phyloP scores from a whole-genome alignment of 352 stramenopile species.

The Pythium sukuiense region DNA sequence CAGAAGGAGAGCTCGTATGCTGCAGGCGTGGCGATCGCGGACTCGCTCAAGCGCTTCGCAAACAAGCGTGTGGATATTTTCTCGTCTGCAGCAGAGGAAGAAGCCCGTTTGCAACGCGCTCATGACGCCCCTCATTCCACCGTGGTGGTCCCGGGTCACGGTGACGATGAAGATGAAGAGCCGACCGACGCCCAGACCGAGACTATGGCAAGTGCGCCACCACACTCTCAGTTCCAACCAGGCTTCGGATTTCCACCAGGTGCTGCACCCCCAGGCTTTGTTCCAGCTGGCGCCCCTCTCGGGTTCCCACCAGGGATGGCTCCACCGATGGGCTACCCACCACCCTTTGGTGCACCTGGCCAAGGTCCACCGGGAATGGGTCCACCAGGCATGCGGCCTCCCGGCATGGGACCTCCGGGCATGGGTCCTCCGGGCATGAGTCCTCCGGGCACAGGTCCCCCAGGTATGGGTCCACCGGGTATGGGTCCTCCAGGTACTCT shows the following conservation, averaged over 20 bases:
- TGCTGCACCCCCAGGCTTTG: conserved; percentile 12
- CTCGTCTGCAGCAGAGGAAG: conserved; percentile 85
- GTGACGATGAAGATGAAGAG: conserved; percentile 36
- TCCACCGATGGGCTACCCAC: conserved; percentile 6
- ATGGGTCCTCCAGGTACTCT: conserved; percentile 30
- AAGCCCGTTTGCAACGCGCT: conserved; percentile 53
- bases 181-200: neutral
- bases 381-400: conserved; percentile 23
- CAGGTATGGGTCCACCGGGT: conserved; percentile 33
- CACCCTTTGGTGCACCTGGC: neutral
- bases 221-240: conserved; percentile 18
- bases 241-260: conserved; percentile 9
- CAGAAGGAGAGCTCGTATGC: conserved; percentile 96
- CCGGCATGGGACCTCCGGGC: conserved; percentile 3
- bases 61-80: conserved; percentile 94
- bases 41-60: conserved; percentile 93
- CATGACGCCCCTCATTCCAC: conserved; percentile 35
- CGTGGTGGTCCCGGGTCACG: conserved; percentile 1
- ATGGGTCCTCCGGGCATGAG: conserved; percentile 17
- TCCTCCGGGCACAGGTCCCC: conserved; percentile 28
- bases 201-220: neutral
- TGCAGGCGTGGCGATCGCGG: conserved; percentile 93
- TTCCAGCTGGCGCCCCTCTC: conserved; percentile 4
- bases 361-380: conserved; percentile 26
- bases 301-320: conserved; percentile 24